Percentiles rank a stretch among this genome's conserved stretches.
Conservation (phyloP, 768 basidiomycete genomes). For the Calocybe gangraenosa region DNA sequence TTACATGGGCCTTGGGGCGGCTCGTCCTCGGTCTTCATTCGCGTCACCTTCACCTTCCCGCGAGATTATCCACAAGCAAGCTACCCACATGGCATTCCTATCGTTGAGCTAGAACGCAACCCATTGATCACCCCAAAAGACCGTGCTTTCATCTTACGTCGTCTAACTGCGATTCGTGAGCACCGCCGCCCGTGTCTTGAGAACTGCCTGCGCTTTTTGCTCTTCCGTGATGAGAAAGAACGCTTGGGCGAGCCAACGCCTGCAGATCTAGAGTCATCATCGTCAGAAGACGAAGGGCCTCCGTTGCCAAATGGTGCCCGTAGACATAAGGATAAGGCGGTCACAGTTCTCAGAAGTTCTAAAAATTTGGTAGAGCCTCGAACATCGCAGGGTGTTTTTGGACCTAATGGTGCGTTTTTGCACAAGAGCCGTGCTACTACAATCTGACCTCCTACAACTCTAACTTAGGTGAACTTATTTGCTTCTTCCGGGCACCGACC, state of each 20-base stretch:
- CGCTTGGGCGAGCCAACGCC: constrained; percentile 34
- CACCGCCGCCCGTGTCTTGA: constrained; percentile 80
- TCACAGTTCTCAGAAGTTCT: constrained; percentile 53
- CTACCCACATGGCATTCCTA: constrained; percentile 63
- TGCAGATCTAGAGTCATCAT: constrained; percentile 56
- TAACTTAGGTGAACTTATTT: constrained; percentile 71
- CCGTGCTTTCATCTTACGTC: constrained; percentile 74
- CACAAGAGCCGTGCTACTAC: not conserved
- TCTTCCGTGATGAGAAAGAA: constrained; percentile 69
- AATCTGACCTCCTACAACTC: no score
- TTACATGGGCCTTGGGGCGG: constrained; percentile 93
- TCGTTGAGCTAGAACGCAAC: constrained; percentile 79
- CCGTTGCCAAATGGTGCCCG: constrained; percentile 21
- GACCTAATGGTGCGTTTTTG: constrained; percentile 64
- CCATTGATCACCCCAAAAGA: constrained; percentile 75
- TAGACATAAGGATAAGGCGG: constrained; percentile 46
- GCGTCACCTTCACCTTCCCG: constrained; percentile 88
- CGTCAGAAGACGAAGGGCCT: constrained; percentile 47
- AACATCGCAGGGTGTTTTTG: constrained; percentile 85
- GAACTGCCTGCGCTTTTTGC: constrained; percentile 74
- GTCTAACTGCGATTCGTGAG: constrained; percentile 68
- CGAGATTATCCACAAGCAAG: constrained; percentile 65
- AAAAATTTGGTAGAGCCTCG: constrained; percentile 83
- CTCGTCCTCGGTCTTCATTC: constrained; percentile 76
- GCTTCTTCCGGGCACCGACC: constrained; percentile 78